Conservation (phyloP, 805 yeast genomes). For the Kazachstania africana region DNA sequence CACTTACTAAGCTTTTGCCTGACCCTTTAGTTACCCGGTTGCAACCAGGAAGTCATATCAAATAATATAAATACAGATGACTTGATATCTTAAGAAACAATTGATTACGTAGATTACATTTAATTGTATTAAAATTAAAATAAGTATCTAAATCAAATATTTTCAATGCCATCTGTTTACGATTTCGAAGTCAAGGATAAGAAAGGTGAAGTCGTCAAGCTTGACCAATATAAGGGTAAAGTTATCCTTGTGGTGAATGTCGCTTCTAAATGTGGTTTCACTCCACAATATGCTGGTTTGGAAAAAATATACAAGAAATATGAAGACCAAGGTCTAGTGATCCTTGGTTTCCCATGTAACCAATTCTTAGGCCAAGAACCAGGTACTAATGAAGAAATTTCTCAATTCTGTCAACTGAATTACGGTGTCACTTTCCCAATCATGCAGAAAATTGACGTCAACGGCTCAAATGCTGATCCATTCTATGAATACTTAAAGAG, state of each 20-base stretch:
- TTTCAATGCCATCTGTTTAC: no score
- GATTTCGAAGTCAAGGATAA: not conserved
- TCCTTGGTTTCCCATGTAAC: slow-evolving; percentile 85
- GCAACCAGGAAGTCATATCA: no score
- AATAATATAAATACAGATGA: no score
- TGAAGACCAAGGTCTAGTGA: slow-evolving; percentile 46
- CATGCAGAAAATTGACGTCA: slow-evolving; percentile 76
- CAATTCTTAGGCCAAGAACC: slow-evolving; percentile 82
- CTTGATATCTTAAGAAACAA: no score
- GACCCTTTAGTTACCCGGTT: no score
- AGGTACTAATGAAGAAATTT: slow-evolving; percentile 55
- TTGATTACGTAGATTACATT: no score
- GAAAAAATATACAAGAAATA: slow-evolving; percentile 58
- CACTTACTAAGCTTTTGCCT: no score
- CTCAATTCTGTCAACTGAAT: slow-evolving; percentile 59
- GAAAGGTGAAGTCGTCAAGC: slow-evolving; percentile 44
- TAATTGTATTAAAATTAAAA: no score
- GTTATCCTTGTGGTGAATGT: slow-evolving; percentile 79
- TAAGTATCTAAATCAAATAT: no score
- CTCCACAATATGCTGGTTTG: slow-evolving; percentile 67
- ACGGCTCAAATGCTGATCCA: slow-evolving; percentile 71
- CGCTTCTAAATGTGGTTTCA: slow-evolving; percentile 76
- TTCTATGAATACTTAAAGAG: slow-evolving; percentile 69
- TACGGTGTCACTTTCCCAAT: slow-evolving; percentile 90
- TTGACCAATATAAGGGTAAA: slow-evolving; percentile 57